A percentile compares a stretch with the other conserved stretches of the same genome.
phyloP scores from a whole-genome alignment of 176 grass and related monocot genomes.

The Chrysopogon serrulatus region DNA sequence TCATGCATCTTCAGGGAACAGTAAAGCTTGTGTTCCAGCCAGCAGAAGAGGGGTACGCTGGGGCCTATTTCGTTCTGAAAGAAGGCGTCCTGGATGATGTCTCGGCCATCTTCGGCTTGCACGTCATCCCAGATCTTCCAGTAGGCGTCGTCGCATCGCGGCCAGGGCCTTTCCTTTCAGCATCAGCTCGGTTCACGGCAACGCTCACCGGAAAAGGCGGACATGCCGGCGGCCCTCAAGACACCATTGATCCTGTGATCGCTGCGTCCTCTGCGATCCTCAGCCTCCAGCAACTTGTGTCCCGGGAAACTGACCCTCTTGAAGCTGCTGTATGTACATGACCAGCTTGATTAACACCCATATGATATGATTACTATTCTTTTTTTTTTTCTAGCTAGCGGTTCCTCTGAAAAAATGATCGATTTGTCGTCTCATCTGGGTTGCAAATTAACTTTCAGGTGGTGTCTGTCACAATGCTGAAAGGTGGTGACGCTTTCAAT shows the following conservation, averaged over 20 bases:
- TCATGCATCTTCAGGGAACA: conserved; percentile 31
- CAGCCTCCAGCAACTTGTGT: conserved; percentile 41
- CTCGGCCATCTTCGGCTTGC: conserved; percentile 46
- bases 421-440: no score
- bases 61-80: conserved; percentile 43
- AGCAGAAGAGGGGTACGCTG: conserved; percentile 44
- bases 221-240: conserved; percentile 37
- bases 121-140: conserved; percentile 10
- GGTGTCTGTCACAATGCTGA: conserved; percentile 50
- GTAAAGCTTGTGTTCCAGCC: conserved; percentile 60
- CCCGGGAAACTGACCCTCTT: conserved; percentile 43
- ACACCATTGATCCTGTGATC: conserved; percentile 39
- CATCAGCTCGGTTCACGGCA: conserved; percentile 33
- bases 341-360: no score
- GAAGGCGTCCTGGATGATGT: conserved; percentile 30
- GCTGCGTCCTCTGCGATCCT: conserved; percentile 36
- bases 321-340: not conserved
- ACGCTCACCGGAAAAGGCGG: conserved; percentile 37
- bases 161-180: conserved; percentile 35
- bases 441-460: conserved; percentile 29
- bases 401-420: no score
- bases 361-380: no score
- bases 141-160: conserved; percentile 23
- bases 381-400: no score
- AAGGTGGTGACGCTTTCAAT: conserved; percentile 55